Evolutionary conservation across 257 asterid genomes (phyloP).

Genomic region (Handroanthus guayacan): DNA sequence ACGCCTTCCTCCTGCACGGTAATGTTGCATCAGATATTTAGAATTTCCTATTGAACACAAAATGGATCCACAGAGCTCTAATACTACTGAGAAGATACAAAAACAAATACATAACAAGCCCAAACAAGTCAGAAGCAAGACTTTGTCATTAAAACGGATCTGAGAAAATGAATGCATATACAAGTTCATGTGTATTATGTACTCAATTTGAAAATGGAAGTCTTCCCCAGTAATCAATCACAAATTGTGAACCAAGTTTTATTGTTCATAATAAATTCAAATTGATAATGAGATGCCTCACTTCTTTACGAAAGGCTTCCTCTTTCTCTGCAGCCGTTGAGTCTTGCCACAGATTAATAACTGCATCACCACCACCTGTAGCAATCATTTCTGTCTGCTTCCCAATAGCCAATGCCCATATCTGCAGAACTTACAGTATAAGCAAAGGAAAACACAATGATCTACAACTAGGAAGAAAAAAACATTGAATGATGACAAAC

Average conservation of each 20-base stretch:
- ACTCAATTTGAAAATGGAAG: not conserved
- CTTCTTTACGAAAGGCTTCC: conserved; percentile 92
- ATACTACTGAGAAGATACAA: not conserved
- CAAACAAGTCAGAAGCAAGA: not conserved
- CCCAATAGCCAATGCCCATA: conserved; percentile 95
- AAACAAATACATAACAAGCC: not conserved
- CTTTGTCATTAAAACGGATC: not conserved
- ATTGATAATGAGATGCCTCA: conserved; percentile 47
- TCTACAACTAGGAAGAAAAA: conserved; percentile 15
- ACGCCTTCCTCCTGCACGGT: conserved; percentile 80
- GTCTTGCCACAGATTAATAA: conserved; percentile 93
- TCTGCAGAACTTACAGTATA: conserved; percentile 54
- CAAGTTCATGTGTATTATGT: too few species aligned
- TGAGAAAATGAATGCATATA: not conserved
- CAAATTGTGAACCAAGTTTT: not conserved
- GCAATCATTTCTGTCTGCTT: conserved; percentile 93
- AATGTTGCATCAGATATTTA: conserved; percentile 2
- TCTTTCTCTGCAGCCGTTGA: conserved; percentile 90
- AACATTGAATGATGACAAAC: not conserved
- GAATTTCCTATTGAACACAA: not conserved
- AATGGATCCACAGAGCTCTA: conserved; percentile 4
- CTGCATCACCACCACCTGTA: conserved; percentile 96
- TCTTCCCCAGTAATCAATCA: not conserved
- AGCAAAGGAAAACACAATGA: conserved; percentile 20
- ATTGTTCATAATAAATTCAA: conserved; percentile 8